phyloP scores from a whole-genome alignment of 73 alveolate species.

The Paramecium sexaurelia region DNA sequence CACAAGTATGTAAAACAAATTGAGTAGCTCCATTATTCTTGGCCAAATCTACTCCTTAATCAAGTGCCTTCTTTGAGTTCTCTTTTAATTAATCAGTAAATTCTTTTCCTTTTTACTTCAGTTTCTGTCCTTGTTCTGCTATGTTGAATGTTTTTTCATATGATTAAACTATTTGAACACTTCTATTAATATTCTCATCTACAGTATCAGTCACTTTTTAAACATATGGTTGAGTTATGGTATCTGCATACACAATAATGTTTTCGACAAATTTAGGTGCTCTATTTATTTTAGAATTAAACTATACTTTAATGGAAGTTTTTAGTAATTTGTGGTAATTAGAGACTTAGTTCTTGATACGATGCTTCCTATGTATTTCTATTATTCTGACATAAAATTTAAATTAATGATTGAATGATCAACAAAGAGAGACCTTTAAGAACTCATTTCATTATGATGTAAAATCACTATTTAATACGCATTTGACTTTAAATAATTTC shows the following conservation, averaged over 20 bases:
- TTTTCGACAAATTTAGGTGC: slow-evolving; percentile 21
- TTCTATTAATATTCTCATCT: slow-evolving; percentile 16
- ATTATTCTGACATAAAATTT: slow-evolving; percentile 7
- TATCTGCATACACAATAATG: neutral
- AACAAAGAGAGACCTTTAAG: neutral
- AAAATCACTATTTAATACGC: slow-evolving; percentile 19
- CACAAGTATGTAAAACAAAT: neutral
- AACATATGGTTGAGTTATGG: neutral
- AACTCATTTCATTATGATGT: neutral
- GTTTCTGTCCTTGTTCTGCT: neutral
- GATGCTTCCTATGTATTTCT: slow-evolving; percentile 1
- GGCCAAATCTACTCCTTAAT: slow-evolving; percentile 12
- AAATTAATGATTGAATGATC: neutral
- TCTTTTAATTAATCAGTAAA: neutral
- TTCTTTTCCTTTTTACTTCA: neutral
- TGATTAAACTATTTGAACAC: neutral
- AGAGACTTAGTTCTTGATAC: neutral
- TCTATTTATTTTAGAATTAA: neutral
- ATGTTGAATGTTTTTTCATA: neutral
- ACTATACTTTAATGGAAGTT: neutral
- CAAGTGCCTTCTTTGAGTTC: neutral
- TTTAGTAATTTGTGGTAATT: neutral
- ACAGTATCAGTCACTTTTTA: neutral
- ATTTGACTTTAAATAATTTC: slow-evolving; percentile 5
- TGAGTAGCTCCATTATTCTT: slow-evolving; percentile 24